Conservation (phyloP, 148 eudicot genomes). For the Amaranthus hypochondriacus region DNA sequence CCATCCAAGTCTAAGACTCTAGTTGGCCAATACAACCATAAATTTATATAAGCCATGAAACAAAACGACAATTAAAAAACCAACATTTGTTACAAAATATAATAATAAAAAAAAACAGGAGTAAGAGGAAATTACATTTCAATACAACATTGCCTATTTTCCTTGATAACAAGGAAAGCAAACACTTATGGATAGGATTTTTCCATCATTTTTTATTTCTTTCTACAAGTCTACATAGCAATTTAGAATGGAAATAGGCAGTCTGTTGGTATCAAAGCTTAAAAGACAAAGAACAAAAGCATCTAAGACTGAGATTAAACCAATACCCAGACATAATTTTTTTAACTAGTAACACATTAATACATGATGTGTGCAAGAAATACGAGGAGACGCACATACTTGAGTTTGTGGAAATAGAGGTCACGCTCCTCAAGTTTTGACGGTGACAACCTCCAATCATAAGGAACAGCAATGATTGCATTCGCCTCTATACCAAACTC, state of each 20-base stretch:
- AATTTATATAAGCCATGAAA: not conserved
- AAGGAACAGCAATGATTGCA: constrained; percentile 93
- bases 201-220: not conserved
- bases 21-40: not conserved
- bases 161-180: not conserved
- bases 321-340: not conserved
- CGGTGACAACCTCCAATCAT: constrained; percentile 96
- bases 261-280: not conserved
- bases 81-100: not conserved
- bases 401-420: constrained; percentile 90
- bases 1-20: not conserved
- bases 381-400: constrained; percentile 41
- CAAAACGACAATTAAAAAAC: not conserved
- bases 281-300: not conserved
- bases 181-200: not conserved
- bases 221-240: constrained; percentile 2
- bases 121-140: not conserved
- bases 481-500: constrained; percentile 96
- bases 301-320: not conserved
- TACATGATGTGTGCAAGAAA: constrained; percentile 5
- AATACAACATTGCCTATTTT: not conserved
- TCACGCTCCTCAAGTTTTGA: constrained; percentile 97
- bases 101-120: not conserved
- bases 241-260: not conserved
- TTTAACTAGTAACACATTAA: constrained; percentile 10